Percentiles rank a stretch among this genome's conserved stretches.
These are phyloP conservation scores for Aureobasidium lini DNA, from an alignment of 2,329 filamentous ascomycete species.

Conservation along the genomic window DNA sequence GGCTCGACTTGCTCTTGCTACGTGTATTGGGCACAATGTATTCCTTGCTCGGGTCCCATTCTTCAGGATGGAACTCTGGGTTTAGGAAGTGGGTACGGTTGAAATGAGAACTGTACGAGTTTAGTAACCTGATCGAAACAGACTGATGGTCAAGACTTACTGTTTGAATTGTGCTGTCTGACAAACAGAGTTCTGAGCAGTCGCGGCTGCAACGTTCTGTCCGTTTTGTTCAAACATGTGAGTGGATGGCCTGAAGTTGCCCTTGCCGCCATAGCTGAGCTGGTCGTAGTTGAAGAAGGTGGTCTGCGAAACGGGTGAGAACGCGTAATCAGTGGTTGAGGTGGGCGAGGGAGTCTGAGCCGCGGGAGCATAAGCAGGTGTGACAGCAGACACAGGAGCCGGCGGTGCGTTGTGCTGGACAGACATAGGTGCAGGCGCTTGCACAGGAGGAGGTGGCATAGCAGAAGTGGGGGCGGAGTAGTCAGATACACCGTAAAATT, in stretches of 20 bases:
- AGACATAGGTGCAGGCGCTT: not conserved
- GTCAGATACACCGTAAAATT: conserved; percentile 2
- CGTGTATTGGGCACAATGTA: conserved; percentile 30
- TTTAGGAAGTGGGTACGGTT: conserved; percentile 47
- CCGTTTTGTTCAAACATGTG: conserved; percentile 24
- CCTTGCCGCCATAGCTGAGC: not conserved
- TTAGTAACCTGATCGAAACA: not conserved
- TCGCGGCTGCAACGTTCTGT: conserved; percentile 30
- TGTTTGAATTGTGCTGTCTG: conserved; percentile 45
- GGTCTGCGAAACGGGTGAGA: not conserved
- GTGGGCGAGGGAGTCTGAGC: not conserved
- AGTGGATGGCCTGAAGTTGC: conserved; percentile 7
- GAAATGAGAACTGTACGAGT: conserved; percentile 38
- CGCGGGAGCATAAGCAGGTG: conserved; percentile 1
- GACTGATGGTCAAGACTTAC: conserved; percentile 24
- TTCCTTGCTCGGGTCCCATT: conserved; percentile 43
- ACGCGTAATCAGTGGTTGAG: not conserved
- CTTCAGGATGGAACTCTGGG: conserved; percentile 46
- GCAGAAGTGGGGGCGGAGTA: conserved; percentile 1
- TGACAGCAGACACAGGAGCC: not conserved
- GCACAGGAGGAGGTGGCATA: not conserved
- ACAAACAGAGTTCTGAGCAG: conserved; percentile 28
- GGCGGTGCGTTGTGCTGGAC: conserved; percentile 12
- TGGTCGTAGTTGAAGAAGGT: conserved; percentile 28
- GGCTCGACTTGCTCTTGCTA: conserved; percentile 25